Conservation (phyloP, 2,329 filamentous ascomycete genomes). For the Huntiella savannae region DNA sequence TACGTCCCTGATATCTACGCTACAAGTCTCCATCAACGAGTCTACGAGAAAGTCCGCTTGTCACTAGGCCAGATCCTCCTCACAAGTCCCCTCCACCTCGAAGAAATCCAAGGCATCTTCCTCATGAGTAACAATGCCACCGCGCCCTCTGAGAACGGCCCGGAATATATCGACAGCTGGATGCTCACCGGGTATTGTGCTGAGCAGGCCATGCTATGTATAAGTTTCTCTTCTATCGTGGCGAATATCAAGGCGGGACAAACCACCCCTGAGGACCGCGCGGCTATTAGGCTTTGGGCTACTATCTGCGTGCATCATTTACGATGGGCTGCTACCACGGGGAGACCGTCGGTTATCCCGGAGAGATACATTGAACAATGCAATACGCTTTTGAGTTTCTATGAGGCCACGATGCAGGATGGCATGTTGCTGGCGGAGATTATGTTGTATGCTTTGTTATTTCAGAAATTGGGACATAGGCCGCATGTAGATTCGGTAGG, state of each 20-base stretch:
- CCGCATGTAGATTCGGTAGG: constrained; percentile 17
- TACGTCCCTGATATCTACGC: constrained; percentile 14
- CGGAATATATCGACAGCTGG: constrained; percentile 25
- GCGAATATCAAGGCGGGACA: constrained; percentile 18
- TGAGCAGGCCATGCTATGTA: constrained; percentile 25
- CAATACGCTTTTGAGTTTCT: constrained; percentile 22
- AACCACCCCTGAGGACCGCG: constrained; percentile 18
- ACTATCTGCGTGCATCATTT: constrained; percentile 21
- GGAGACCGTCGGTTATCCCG: constrained; percentile 21
- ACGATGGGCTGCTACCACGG: constrained; percentile 24
- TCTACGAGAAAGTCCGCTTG: constrained; percentile 22
- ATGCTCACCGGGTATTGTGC: constrained; percentile 23
- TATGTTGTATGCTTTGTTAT: constrained; percentile 20
- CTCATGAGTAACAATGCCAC: constrained; percentile 19
- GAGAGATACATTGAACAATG: constrained; percentile 22
- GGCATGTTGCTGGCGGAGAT: constrained; percentile 23
- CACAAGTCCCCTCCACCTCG: constrained; percentile 21
- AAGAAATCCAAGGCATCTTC: constrained; percentile 23
- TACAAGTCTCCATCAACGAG: constrained; percentile 17
- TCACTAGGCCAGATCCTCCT: constrained; percentile 22
- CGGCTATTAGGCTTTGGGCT: constrained; percentile 18
- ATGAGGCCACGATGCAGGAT: constrained; percentile 23
- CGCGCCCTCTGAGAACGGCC: constrained; percentile 13
- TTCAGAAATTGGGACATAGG: constrained; percentile 19
- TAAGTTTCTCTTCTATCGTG: constrained; percentile 24